Evolutionary conservation across 148 eudicot species (phyloP).

Genomic region (Cornus florida): DNA sequence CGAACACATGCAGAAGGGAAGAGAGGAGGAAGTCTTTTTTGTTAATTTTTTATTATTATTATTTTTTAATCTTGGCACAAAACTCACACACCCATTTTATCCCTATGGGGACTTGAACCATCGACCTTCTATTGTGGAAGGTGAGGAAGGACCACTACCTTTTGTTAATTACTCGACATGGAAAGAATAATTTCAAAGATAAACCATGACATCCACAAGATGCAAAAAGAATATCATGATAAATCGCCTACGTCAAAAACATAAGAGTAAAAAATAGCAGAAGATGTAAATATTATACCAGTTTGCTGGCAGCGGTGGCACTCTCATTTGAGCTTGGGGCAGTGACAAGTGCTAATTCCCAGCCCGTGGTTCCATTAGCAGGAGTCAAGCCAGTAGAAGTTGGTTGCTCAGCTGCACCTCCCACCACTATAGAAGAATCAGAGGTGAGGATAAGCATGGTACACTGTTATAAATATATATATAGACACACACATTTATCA

Average conservation of each 20-base stretch:
- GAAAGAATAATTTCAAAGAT: not conserved
- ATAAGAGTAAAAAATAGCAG: not conserved
- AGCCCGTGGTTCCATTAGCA: constrained; percentile 73
- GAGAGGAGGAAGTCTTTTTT: not conserved
- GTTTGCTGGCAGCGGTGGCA: constrained; percentile 53
- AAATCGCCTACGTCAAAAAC: not conserved
- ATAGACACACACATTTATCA: not conserved
- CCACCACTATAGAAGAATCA: constrained; percentile 14
- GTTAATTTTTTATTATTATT: not conserved
- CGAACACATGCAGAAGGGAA: not conserved
- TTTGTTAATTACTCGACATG: not conserved
- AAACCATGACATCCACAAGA: not conserved
- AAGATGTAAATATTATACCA: constrained; percentile 45
- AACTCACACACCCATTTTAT: no score
- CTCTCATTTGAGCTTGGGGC: constrained; percentile 86
- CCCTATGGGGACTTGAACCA: no score
- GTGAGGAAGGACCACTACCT: no score
- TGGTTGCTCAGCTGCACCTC: constrained; percentile 47
- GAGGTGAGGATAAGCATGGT: not conserved
- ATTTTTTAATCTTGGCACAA: no score
- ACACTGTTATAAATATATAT: no score
- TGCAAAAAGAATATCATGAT: not conserved
- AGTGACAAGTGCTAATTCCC: constrained; percentile 97
- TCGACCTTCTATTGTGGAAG: no score
- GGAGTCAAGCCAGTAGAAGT: constrained; percentile 43